Conservation (phyloP, 352 stramenopile genomes). For the Thalassiosira hispida region DNA sequence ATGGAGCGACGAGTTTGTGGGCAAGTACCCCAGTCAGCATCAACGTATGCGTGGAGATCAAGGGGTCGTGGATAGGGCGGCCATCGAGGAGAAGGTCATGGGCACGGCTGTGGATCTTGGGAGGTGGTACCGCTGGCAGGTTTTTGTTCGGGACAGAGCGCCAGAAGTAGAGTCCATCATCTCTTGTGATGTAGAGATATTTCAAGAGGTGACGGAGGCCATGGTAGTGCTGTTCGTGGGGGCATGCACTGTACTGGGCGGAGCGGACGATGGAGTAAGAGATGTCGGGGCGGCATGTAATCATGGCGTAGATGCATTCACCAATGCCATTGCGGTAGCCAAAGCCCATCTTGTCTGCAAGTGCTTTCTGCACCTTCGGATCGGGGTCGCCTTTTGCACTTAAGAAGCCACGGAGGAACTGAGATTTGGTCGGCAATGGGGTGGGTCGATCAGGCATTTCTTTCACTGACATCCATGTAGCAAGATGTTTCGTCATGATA, state of each 20-base stretch:
- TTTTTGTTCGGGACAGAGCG: not conserved
- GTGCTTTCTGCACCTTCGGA: slow-evolving; percentile 16
- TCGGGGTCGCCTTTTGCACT: slow-evolving; percentile 3
- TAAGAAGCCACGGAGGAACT: not conserved
- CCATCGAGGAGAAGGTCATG: slow-evolving; percentile 8
- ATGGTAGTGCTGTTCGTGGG: not conserved
- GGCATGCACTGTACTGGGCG: slow-evolving; percentile 2
- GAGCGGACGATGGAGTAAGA: not conserved
- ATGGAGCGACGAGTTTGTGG: slow-evolving; percentile 21
- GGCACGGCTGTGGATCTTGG: not conserved
- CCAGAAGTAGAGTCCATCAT: slow-evolving; percentile 30
- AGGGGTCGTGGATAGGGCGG: not conserved
- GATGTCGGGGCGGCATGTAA: slow-evolving; percentile 20
- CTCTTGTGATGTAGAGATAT: slow-evolving; percentile 11
- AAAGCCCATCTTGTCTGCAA: slow-evolving; percentile 16
- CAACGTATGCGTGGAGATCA: not conserved
- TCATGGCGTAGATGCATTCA: slow-evolving; percentile 44
- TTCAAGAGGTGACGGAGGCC: not conserved
- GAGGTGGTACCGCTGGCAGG: not conserved
- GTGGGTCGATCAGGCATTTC: not conserved
- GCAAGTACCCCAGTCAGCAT: slow-evolving; percentile 34
- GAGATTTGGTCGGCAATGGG: not conserved
- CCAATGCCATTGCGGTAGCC: slow-evolving; percentile 34
- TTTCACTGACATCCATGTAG: not conserved
- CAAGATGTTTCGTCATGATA: slow-evolving; percentile 7